These are phyloP conservation scores for Oemleria cerasiformis DNA, from an alignment of 306 rosid species.

Conservation along the genomic window DNA sequence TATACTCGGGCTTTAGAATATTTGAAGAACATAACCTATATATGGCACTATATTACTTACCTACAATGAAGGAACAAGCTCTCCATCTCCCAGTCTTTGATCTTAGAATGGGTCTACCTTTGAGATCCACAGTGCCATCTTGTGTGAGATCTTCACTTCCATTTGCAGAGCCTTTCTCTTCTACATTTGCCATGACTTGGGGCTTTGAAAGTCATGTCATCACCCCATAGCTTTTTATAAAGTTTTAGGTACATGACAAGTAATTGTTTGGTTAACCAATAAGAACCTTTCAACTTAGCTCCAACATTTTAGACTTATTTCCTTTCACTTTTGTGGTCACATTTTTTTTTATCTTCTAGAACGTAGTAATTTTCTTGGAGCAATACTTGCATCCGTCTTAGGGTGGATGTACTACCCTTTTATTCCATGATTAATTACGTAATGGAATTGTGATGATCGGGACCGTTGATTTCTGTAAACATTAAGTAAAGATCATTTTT, in stretches of 20 bases:
- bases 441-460: no score
- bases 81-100: slow-evolving; percentile 33
- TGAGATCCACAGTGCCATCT: slow-evolving; percentile 35
- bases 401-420: no score
- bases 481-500: no score
- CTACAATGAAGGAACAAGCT: slow-evolving; percentile 39
- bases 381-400: no score
- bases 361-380: no score
- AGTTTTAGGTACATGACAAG: background rate
- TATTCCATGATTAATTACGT: no score
- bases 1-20: background rate
- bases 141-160: slow-evolving; percentile 21
- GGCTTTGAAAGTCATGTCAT: slow-evolving; percentile 5
- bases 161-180: slow-evolving; percentile 17
- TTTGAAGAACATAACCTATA: no score
- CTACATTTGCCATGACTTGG: slow-evolving; percentile 5
- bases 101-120: slow-evolving; percentile 31
- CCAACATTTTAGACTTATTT: background rate
- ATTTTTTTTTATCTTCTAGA: background rate
- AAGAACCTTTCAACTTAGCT: background rate
- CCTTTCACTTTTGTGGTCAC: background rate
- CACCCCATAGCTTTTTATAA: background rate
- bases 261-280: background rate
- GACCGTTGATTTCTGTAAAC: no score
- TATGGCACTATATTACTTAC: background rate